Evolutionary conservation across 1,284 basidiomycete genomes (phyloP), one percentile per base, ranked within the genome.

Genomic region (Boletus semigastroideus): DNA sequence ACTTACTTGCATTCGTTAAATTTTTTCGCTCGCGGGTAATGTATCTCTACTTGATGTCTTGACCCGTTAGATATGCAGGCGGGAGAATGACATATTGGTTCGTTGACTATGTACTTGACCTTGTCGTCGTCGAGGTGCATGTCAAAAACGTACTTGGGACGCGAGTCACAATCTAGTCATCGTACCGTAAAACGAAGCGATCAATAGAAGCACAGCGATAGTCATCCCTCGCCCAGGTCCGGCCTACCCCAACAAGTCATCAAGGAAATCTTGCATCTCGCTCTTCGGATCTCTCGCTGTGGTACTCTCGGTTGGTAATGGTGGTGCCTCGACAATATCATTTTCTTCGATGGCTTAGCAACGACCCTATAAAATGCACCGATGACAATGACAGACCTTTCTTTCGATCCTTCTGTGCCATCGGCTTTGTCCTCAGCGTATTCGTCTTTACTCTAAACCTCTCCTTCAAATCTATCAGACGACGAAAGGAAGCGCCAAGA

Each of bases 241-340:
- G 16, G 45, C 30, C 74, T 66, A 83, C 16, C 66, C 63, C 12
- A 89, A 64, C 4, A 90, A 63, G 48, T 88, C 86, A 54, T 90
- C 87, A 33, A 90, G 67, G 59, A 87, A 90, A 40, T 83, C 83
- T 67, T 90, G 79, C 85, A 90, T 85, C 42, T 83, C 75, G 34
- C 71, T 72, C 60, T 82, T 83, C 17, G 78, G 72, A 36, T 72
- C 70, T 63, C 82, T 82, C 17, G 78, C 81, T 14, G 66, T 63
- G 17, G 58, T 53, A 3, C 53, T 60, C 59, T 73, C 39, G 56
- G 61, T 47, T 60, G 64, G 84, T 7, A 87, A 72, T 6, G 79
- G 79, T 1, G 86, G 86, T 0, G 84, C 83, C 47, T 81, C 77
- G 22, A 76, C 63, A 46, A 74, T 68, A 46, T 59, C 59, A 47